Conservation (phyloP, 2,329 filamentous ascomycete species). For the Coniochaeta ligniaria region DNA sequence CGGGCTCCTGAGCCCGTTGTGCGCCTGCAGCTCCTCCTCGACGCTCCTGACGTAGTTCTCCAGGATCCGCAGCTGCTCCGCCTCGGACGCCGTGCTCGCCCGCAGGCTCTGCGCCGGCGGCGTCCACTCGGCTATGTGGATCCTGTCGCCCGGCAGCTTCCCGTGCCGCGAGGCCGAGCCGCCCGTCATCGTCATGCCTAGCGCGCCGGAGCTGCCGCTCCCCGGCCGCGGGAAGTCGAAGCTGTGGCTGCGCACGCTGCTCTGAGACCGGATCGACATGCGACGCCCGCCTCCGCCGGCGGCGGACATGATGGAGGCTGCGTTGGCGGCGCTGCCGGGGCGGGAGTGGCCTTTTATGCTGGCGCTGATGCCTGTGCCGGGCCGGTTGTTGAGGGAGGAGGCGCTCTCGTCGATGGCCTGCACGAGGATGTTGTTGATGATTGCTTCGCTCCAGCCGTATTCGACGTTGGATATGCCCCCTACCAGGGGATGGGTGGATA, state of each 20-base stretch:
- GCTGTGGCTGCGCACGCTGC: conserved; percentile 41
- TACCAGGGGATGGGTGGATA: conserved; percentile 87
- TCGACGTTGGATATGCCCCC: conserved; percentile 96
- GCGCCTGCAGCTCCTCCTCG: conserved; percentile 75
- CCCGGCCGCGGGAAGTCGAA: conserved; percentile 58
- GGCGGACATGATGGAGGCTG: conserved; percentile 6
- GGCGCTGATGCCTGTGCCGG: conserved; percentile 18
- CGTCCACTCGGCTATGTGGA: conserved; percentile 79
- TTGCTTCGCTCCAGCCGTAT: conserved; percentile 87
- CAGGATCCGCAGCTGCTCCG: conserved; percentile 72
- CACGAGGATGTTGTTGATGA: conserved; percentile 59
- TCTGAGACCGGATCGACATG: conserved; percentile 36
- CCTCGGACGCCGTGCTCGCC: conserved; percentile 68
- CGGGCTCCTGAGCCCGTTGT: conserved; percentile 80
- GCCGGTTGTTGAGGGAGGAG: conserved; percentile 17
- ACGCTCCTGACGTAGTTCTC: conserved; percentile 75
- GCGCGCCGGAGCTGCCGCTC: conserved; percentile 30
- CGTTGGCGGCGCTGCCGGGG: conserved; percentile 42
- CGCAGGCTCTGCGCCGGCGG: conserved; percentile 89
- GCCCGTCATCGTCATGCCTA: conserved; percentile 4
- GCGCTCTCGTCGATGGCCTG: conserved; percentile 42
- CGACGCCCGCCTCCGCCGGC: conserved; percentile 6
- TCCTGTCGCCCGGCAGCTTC: conserved; percentile 76
- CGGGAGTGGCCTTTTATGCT: conserved; percentile 32
- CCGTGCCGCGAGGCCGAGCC: conserved; percentile 9